phyloP scores from a whole-genome alignment of 371 early-diverging fungal species.

The Lichtheimia ramosa region DNA sequence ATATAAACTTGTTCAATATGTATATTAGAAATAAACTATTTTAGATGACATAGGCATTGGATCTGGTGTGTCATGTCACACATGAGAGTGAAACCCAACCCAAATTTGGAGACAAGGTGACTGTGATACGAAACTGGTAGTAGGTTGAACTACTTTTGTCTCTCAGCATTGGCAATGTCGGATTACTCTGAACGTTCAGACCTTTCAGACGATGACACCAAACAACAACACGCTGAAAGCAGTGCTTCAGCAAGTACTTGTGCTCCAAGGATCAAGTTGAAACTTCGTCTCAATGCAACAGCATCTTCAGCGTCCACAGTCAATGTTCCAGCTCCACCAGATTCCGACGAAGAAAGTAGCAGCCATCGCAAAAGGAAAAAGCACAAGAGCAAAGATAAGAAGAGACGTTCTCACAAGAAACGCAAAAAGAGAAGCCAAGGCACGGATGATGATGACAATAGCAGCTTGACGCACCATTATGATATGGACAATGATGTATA shows the following conservation, averaged over 20 bases:
- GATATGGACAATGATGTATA: conserved; percentile 20
- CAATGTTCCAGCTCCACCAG: conserved; percentile 4
- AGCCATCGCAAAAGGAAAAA: conserved; percentile 25
- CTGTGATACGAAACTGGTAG: too few relatives aligned
- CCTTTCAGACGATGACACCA: not conserved
- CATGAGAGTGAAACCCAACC: too few relatives aligned
- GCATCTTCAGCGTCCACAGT: conserved; percentile 4
- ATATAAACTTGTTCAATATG: conserved; percentile 72
- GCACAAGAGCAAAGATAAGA: conserved; percentile 41
- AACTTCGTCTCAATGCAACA: conserved; percentile 33
- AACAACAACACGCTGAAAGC: not conserved
- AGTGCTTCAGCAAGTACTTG: not conserved
- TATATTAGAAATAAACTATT: conserved; percentile 50
- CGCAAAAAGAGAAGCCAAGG: conserved; percentile 27
- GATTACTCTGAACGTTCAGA: conserved; percentile 3
- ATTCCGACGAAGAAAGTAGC: conserved; percentile 1
- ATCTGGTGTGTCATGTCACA: not conserved
- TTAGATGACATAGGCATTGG: too few relatives aligned
- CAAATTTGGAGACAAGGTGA: too few relatives aligned
- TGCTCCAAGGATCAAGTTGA: conserved; percentile 36
- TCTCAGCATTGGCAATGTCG: conserved; percentile 1
- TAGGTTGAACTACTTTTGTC: too few relatives aligned
- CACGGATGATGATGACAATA: conserved; percentile 13
- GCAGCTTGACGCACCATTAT: not conserved
- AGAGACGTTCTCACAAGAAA: conserved; percentile 30